These are phyloP conservation scores for Cystobasidium tubakii DNA, from an alignment of 768 basidiomycete genomes.

Conservation along the genomic window DNA sequence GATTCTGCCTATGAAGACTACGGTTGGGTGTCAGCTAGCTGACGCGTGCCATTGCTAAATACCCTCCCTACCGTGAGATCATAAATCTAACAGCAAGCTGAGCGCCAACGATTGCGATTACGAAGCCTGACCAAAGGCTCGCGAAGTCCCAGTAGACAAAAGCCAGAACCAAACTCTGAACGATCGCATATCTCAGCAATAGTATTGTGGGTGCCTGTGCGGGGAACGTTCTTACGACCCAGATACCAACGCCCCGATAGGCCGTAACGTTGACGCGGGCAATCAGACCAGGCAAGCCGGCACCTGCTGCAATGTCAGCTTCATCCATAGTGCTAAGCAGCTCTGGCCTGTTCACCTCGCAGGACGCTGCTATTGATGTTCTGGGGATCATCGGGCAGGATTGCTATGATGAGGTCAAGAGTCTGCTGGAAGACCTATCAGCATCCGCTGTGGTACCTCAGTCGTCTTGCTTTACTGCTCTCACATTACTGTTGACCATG, in stretches of 20 bases:
- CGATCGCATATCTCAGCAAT: not conserved
- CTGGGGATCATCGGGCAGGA: not conserved
- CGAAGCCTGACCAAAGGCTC: not conserved
- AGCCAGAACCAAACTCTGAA: not conserved
- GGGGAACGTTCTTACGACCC: not conserved
- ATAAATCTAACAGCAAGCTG: not conserved
- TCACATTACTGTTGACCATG: not conserved
- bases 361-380: not conserved
- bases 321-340: too few relatives aligned
- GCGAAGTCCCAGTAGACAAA: not conserved
- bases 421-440: not conserved
- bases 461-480: not conserved
- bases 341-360: not conserved
- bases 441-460: not conserved
- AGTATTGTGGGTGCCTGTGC: too few relatives aligned
- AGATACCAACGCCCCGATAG: slow-evolving; percentile 8
- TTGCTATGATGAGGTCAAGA: not conserved
- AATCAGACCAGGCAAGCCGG: not conserved
- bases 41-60: too few relatives aligned
- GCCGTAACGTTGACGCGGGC: not conserved
- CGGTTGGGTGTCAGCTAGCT: too few relatives aligned
- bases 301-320: not conserved
- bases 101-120: not conserved
- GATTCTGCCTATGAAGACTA: not conserved
- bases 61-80: not conserved